A percentile compares a stretch with the other conserved stretches of the same genome.
Conservation (phyloP, 2,329 filamentous ascomycete genomes). For the Cladosporium sp. region DNA sequence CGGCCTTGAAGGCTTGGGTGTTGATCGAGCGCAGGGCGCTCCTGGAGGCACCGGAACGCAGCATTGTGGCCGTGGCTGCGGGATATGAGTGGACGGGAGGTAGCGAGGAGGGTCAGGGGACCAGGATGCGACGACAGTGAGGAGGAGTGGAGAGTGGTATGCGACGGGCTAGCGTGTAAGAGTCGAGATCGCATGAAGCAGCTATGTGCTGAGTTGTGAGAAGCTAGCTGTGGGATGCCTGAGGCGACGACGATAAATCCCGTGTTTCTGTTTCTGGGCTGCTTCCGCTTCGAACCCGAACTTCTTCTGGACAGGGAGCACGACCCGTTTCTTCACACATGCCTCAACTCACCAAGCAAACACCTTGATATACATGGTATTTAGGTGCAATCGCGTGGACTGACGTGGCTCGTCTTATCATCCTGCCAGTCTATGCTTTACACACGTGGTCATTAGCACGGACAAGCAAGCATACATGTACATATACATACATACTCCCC, state of each 20-base stretch:
- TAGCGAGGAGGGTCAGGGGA: slow-evolving; percentile 14
- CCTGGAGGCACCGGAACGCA: slow-evolving; percentile 47
- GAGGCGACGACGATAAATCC: no score
- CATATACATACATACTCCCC: background rate
- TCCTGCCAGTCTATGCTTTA: background rate
- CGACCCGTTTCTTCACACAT: slow-evolving; percentile 2
- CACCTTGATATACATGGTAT: background rate
- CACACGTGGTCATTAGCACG: background rate
- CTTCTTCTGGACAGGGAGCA: background rate
- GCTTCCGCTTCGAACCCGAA: background rate
- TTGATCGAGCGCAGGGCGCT: slow-evolving; percentile 40
- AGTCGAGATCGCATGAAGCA: slow-evolving; percentile 9
- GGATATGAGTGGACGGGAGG: slow-evolving; percentile 6
- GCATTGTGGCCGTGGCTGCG: slow-evolving; percentile 35
- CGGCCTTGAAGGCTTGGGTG: slow-evolving; percentile 30
- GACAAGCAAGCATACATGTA: background rate
- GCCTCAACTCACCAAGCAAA: background rate
- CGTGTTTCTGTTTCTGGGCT: no score
- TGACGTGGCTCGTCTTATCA: background rate
- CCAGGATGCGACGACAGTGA: background rate
- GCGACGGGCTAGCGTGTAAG: slow-evolving; percentile 7
- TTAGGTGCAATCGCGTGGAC: background rate
- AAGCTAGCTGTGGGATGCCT: background rate
- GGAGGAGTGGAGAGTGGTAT: slow-evolving; percentile 15
- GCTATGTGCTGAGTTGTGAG: background rate